Base-by-base conservation (phyloP, 768 basidiomycete genomes). In the Boletus subparvulus region DNA sequence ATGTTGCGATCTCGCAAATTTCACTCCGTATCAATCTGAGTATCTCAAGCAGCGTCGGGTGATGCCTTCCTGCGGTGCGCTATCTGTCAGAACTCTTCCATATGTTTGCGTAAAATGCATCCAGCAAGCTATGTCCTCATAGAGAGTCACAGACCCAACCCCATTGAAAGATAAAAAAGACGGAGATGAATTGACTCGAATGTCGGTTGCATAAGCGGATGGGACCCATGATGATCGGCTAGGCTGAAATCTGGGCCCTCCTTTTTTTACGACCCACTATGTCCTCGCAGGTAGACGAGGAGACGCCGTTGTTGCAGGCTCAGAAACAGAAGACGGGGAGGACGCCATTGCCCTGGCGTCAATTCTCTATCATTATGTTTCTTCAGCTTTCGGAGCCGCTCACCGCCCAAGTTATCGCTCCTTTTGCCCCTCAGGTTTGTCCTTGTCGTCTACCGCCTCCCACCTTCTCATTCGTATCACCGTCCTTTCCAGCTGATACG, bases 381-480 rank as follows among this genome's bases (percentile, higher is more conserved):
- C 78, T 92, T 21, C 88, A 90, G 68, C 82, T 91, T 41, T 78
- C 88, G 36, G 90, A 92, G 66, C 90, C 90, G 1, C 74, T 92
- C 61, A 88, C 89, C 2, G 81, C 82, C 6, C 81, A 89, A 58
- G 86, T 92, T 53, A 90, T 92, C 58, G 83, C 83, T 45, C 90
- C 90, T 0, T 91, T 90, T 65, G 80, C 84, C 21, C 87, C 87
- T 4, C 83, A 90, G 76, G 87, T 86, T 54, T 43, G 78, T 63
- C 33, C 30, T 32, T 11, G 39, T 50, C 41, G 11, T 32, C 28
- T 13, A 42, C 3, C 19, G 11, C 6, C 50, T 42, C 14, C 10
- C 9, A 10, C 9, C 6, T 50, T 33, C 35, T 59, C 39, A 61
- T n/a, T n/a, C 17, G 16, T 37, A 33, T 24, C 7, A 2, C 16